Percentiles rank a stretch among this genome's conserved stretches.
phyloP scores from a whole-genome alignment of 1,139 yeast genomes.

The Yamadazyma siamensis region DNA sequence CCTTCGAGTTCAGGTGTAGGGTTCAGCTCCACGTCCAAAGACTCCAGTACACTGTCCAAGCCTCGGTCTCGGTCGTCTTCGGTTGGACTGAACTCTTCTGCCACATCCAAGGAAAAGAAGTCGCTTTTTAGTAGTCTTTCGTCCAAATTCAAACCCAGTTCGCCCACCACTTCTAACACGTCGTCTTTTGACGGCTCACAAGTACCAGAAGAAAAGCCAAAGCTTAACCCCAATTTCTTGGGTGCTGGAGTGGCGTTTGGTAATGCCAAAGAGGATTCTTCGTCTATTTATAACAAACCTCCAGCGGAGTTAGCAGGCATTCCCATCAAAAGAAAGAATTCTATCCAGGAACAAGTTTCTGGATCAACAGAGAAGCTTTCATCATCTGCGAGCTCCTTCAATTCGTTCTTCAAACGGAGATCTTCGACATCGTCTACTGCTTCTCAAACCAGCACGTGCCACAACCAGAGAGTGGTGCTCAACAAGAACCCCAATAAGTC shows the following conservation, averaged over 20 bases:
- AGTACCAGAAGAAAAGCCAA: constrained; percentile 2
- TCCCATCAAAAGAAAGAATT: constrained; percentile 11
- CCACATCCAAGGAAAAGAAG: constrained; percentile 22
- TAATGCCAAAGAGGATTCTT: constrained; percentile 4
- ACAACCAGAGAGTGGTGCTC: constrained; percentile 31
- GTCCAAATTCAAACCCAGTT: constrained; percentile 45
- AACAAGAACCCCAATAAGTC: constrained; percentile 45
- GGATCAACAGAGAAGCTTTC: constrained; percentile 9
- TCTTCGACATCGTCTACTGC: constrained; percentile 12
- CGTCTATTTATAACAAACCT: constrained; percentile 11
- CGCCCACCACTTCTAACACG: constrained; percentile 7
- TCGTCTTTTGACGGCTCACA: neutral
- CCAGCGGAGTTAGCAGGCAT: constrained; percentile 14
- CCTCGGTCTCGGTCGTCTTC: constrained; percentile 13
- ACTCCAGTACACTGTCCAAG: constrained; percentile 8
- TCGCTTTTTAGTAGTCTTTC: constrained; percentile 52
- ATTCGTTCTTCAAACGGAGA: constrained; percentile 16
- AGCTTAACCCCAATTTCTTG: constrained; percentile 6
- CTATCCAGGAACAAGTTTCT: constrained; percentile 7
- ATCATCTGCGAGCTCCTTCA: constrained; percentile 10
- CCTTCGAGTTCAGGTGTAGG: constrained; percentile 1
- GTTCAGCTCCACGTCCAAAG: neutral
- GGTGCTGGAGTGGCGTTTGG: constrained; percentile 5
- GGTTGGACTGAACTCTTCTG: constrained; percentile 12
- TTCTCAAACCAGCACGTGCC: constrained; percentile 12